Percentiles rank a stretch among this genome's conserved stretches.
Conservation (phyloP, 2,329 filamentous ascomycete genomes). For the Fusarium temperatum region DNA sequence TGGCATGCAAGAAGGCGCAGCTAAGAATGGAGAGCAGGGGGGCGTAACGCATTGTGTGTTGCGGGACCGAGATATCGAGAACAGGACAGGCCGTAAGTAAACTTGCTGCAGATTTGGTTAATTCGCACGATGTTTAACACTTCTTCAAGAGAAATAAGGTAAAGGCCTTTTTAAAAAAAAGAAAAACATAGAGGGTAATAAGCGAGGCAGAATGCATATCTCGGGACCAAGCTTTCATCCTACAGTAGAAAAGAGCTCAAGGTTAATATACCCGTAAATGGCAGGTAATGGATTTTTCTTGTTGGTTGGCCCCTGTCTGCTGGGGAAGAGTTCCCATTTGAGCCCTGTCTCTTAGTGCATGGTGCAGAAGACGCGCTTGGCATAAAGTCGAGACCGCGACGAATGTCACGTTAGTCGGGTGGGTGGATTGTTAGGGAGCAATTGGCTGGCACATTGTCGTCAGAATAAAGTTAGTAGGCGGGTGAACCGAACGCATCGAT, state of each 20-base stretch:
- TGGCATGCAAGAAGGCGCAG: background rate
- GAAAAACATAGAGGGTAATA: no score
- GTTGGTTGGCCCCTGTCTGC: background rate
- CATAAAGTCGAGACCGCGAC: background rate
- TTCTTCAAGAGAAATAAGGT: background rate
- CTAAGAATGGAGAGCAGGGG: background rate
- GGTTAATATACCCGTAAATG: background rate
- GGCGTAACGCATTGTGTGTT: background rate
- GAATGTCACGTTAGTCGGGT: background rate
- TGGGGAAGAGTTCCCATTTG: fast-evolving
- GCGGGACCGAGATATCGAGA: background rate
- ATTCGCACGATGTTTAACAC: no score
- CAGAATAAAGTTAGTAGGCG: background rate
- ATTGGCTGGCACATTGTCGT: background rate
- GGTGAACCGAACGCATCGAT: background rate
- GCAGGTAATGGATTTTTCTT: background rate
- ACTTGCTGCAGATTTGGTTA: no score
- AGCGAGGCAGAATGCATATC: background rate
- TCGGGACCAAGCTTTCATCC: background rate
- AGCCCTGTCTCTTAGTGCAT: background rate
- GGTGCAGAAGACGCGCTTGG: background rate
- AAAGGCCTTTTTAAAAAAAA: background rate
- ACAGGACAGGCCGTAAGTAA: no score
- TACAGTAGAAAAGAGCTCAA: background rate
- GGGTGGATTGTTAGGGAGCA: fast-evolving